Evolutionary conservation across 495 filamentous ascomycete genomes (phyloP).

Genomic region (Amniculicola lignicola): DNA sequence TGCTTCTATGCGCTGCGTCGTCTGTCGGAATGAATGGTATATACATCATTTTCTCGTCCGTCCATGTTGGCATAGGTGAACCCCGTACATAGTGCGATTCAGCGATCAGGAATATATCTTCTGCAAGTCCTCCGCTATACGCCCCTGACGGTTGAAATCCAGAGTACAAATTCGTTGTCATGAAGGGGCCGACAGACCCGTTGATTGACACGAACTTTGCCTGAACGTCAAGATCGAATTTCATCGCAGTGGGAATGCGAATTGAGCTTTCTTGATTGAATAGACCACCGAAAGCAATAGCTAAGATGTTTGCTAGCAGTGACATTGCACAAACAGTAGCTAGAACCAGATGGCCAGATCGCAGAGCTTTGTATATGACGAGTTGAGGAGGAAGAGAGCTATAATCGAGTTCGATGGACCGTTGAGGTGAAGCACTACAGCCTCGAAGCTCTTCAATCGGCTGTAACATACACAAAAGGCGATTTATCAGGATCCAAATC

Average conservation of each 20-base stretch:
- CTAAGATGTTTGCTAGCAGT: constrained; percentile 44
- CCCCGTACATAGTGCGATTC: constrained; percentile 39
- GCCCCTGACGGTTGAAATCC: too few species aligned
- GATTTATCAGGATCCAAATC: constrained; percentile 47
- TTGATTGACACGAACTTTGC: constrained; percentile 17
- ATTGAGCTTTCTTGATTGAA: constrained; percentile 34
- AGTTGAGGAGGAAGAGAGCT: constrained; percentile 49
- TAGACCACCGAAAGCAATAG: constrained; percentile 41
- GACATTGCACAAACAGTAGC: constrained; percentile 40
- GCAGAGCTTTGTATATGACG: constrained; percentile 40
- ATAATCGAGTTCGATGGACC: constrained; percentile 44
- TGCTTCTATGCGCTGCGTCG: not conserved
- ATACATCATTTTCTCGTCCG: constrained; percentile 36
- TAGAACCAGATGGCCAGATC: constrained; percentile 41
- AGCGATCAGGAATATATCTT: constrained; percentile 36
- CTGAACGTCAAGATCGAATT: constrained; percentile 11
- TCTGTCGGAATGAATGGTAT: constrained; percentile 35
- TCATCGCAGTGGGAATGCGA: not conserved
- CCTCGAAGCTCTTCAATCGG: constrained; percentile 46
- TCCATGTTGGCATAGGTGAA: constrained; percentile 42
- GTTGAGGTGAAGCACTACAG: constrained; percentile 33
- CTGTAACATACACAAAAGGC: constrained; percentile 34
- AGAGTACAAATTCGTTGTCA: too few species aligned
- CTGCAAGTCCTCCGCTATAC: not conserved
- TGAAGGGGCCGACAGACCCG: not conserved